Evolutionary conservation across 2,329 filamentous ascomycete species (phyloP), one percentile per base, ranked within the genome.

Genomic region (Talaromyces sp.): DNA sequence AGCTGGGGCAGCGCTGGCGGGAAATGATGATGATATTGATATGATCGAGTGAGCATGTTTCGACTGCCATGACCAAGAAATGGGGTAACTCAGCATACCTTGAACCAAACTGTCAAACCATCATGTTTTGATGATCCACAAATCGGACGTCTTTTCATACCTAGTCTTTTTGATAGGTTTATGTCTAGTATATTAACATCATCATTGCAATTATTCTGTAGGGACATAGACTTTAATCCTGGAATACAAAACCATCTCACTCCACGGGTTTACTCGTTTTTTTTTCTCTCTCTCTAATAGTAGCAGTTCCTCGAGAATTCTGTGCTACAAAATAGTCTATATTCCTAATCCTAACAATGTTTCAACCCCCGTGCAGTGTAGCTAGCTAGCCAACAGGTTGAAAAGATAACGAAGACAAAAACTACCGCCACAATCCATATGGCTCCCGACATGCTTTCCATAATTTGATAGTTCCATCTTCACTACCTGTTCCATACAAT

Each of bases 391-490:
- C 9, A 10, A 35, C 2, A 3, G 19, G 25, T 25, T 41, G 46
- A 10, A 25, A 28, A n/a, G 10, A n/a, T n/a, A n/a, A n/a, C 17
- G 10, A 37, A 25, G 33, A 21, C 10, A 13, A 31, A 60, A 4
- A 46, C 62, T 60, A 86, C 65, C 81, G 79, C 85, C 85, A 88
- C 19, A 88, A 72, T 15, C 85, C 85, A 68, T 88, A 88, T 1
- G 83, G 78, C 45, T 84, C 84, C 46, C 78, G 78, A 53, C 84
- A 85, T 60, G 84, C 84, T 71, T 88, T 88, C 85, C 85, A 88
- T 64, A 99, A 80, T 77, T 99, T 99, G 73, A 99, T 95, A 0
- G 94, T 99, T 40, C 94, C 94, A 68, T 99, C 94, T 71, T 99
- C 94, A 51, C 92, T 97, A 31, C 90, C 94, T 1, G 94, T 99